Conservation (phyloP, 306 rosid genomes). For the Leucaena leucocephala region DNA sequence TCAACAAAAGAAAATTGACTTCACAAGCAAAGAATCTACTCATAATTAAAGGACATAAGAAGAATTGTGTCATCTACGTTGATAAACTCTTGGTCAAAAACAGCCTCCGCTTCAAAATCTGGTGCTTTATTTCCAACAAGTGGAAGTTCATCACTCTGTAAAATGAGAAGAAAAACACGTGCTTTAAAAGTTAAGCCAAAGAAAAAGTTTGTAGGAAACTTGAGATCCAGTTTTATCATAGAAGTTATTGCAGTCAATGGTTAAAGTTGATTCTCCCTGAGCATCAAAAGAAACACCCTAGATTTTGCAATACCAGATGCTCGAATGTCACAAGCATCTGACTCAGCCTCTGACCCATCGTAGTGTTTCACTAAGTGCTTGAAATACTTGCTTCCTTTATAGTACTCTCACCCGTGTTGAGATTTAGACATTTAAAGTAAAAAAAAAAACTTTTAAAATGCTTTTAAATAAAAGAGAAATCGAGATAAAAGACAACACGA, state of each 20-base stretch:
- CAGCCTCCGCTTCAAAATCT: constrained; percentile 97
- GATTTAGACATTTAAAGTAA: not conserved
- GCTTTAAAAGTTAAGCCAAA: constrained; percentile 6
- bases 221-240: constrained; percentile 1
- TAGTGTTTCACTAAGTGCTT: not conserved
- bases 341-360: not conserved
- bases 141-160: constrained; percentile 59
- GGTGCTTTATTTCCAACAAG: constrained; percentile 92
- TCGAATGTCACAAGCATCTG: not conserved
- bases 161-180: not conserved
- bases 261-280: not conserved
- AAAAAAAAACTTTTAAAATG: not conserved
- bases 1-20: not conserved
- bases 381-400: constrained; percentile 1
- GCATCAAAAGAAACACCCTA: not conserved
- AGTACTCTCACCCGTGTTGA: not conserved
- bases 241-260: not conserved
- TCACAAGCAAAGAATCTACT: constrained; percentile 6
- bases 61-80: constrained; percentile 46
- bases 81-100: constrained; percentile 95
- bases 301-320: not conserved
- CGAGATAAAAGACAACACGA: not conserved
- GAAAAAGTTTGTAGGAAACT: not conserved
- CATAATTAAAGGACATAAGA: not conserved
- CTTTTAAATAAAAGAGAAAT: not conserved